Base-by-base conservation (phyloP, 1,284 basidiomycete species). In the Vanrija humicola region DNA sequence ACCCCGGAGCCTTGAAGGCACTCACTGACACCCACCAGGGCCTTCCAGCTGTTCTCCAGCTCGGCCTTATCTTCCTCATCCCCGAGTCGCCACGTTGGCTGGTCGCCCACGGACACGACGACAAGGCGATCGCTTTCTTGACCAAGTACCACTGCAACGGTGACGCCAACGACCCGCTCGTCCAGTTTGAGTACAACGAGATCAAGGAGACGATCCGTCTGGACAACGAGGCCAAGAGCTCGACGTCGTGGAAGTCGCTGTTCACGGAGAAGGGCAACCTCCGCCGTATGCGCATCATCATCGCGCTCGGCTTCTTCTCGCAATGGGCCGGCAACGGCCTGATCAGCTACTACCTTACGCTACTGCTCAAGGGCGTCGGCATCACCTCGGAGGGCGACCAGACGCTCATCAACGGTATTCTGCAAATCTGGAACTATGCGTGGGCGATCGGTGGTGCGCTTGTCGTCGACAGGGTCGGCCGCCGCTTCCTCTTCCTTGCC, bases 71-170 rank as follows among this genome's bases (percentile, higher is more conserved):
- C 16, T 43, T 53, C 53, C 40, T 50, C 29, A 48, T 48, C 12
- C 61, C 61, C 1, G 58, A 57, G 1, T 29, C 70, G 29, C 62
- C 65, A 7, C 21, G 43, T 5, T 45, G 43, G 43, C 21, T 45
- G 34, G 39, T 62, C 9, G 45, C 69, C 29, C 50, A 56, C 29
- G 50, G 53, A 6, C 46, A 58, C 39, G 53, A 49, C 14, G 48
- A 49, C 16, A 16, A 38, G 34, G 48, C 48, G 9, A 39, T 96
- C 40, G 92, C 92, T 1, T 95, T 96, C 79, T 81, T 96, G 26
- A 87, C 90, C 39, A 90, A 91, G 72, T 93, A 90, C 68, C 92
- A 95, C 54, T 62, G 56, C 39, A 46, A 49, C 34, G 59, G 56
- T 6, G 50, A 61, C 46, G 2, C 45, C 5, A 25, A 66, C 29